A percentile compares a stretch with the other conserved stretches of the same genome.
Evolutionary conservation across 2,329 filamentous ascomycete genomes (phyloP).

Genomic region (Fusarium sp.): DNA sequence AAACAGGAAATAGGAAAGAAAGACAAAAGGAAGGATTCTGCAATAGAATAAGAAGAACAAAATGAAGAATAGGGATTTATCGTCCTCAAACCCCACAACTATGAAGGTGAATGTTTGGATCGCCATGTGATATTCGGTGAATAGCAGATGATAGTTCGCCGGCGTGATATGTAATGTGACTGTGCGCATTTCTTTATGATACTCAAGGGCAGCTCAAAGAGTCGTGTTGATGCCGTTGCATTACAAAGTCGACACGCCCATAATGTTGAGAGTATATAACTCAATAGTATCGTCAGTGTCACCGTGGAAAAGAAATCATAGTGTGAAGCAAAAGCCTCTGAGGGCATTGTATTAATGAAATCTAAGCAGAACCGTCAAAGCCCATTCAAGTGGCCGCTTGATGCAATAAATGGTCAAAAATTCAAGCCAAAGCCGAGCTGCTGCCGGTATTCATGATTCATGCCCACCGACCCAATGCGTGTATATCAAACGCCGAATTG

Average conservation of each 20-base stretch:
- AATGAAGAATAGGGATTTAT: slow-evolving; percentile 31
- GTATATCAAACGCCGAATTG: slow-evolving; percentile 7
- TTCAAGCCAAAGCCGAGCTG: neutral
- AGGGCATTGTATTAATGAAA: neutral
- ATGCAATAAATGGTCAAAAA: slow-evolving; percentile 3
- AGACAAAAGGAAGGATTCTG: slow-evolving; percentile 32
- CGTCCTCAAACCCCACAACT: slow-evolving; percentile 10
- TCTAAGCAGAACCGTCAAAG: neutral
- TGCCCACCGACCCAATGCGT: neutral
- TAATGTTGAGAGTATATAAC: neutral
- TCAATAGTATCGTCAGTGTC: neutral
- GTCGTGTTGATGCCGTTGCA: no score
- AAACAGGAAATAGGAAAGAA: slow-evolving; percentile 25
- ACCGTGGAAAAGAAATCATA: no score
- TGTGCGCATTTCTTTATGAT: neutral
- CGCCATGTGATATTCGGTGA: no score
- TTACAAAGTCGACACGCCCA: no score
- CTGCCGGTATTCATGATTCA: slow-evolving; percentile 1
- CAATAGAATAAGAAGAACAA: slow-evolving; percentile 34
- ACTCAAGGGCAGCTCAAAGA: neutral
- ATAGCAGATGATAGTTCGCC: neutral
- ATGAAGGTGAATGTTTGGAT: neutral
- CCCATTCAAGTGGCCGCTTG: slow-evolving; percentile 1
- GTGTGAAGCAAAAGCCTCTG: neutral
- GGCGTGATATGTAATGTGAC: neutral